Evolutionary conservation across 768 basidiomycete species (phyloP), one percentile per base, ranked within the genome.

Genomic region (Lactarius akahatsu): DNA sequence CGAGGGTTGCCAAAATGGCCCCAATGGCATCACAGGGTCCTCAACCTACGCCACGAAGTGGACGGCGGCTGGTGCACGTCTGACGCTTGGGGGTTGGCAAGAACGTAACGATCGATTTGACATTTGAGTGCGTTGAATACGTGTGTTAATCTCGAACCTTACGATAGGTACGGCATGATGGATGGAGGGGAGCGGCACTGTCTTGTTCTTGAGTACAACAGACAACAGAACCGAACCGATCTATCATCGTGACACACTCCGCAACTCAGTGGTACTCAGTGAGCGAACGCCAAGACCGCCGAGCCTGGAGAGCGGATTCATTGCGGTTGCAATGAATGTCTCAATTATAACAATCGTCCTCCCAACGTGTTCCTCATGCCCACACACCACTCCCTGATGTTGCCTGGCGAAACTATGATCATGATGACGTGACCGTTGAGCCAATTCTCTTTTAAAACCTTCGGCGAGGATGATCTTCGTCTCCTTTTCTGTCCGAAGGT

Each of bases 401-500:
- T 26, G 47, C 47, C 47, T 50, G 11, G 9, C 34, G 47, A 15
- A 4, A 11, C 28, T 3, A 62, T 28, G 64, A 56, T 38, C 36
- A 38, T 50, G 55, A 56, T 32, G 32, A 30, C 16, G 54, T 30
- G 30, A 20, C 6, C 54, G 28, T 28, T 56, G 45, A 63, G 41
- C 58, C 20, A 10, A 18, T 30, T 66, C 15, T 23, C 32, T 20
- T 43, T n/a, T 62, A 43, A 36, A 59, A 41, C 64, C 30, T 63
- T 47, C 26, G 13, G 38, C 62, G 10, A 38, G 36, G 36, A 23
- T n/a, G 43, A 59, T 71, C 41, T 67, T 70, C 62, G 56, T 56
- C 34, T 57, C 50, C 57, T 68, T 40, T 50, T 28, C 20, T 59
- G 30, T 63, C 69, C 16, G 71, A 73, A 30, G 16, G 28, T 6